Conservation (phyloP, 176 grass and related monocot genomes). For the Saccharum spontaneum region DNA sequence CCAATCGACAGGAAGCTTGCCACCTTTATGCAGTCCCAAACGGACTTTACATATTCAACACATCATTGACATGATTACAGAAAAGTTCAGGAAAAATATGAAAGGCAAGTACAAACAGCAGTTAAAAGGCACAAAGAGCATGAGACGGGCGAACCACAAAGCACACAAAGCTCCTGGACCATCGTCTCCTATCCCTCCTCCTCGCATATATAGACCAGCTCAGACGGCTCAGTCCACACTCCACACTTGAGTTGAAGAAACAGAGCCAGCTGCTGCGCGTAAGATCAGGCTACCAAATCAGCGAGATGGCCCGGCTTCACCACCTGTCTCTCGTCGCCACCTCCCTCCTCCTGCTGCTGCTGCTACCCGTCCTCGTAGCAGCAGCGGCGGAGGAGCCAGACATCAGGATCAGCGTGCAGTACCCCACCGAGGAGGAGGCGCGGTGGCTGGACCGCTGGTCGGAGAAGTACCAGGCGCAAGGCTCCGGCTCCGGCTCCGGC, state of each 20-base stretch:
- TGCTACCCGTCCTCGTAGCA: background rate
- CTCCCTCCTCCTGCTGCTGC: background rate
- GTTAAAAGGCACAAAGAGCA: background rate
- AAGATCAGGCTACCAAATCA: background rate
- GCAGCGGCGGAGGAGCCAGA: background rate
- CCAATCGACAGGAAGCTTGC: too few relatives aligned
- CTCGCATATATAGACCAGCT: background rate
- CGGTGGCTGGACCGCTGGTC: slow-evolving; percentile 29
- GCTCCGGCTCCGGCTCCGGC: background rate
- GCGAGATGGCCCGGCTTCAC: background rate
- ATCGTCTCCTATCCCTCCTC: background rate
- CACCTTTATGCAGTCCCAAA: too few relatives aligned
- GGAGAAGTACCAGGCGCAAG: background rate
- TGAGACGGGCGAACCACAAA: background rate
- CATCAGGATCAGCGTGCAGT: background rate
- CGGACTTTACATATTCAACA: too few relatives aligned
- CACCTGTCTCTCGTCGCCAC: background rate
- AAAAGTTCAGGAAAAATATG: background rate
- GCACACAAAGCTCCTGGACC: background rate
- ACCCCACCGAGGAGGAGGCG: slow-evolving; percentile 3
- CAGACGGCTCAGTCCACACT: background rate
- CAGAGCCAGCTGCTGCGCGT: too few relatives aligned
- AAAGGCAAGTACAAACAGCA: background rate
- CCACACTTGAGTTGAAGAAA: background rate
- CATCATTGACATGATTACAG: background rate